A percentile compares a stretch with the other conserved stretches of the same genome.
phyloP scores from a whole-genome alignment of 202 grass and related monocot species.

The Schoenoplectus tabernaemontani region DNA sequence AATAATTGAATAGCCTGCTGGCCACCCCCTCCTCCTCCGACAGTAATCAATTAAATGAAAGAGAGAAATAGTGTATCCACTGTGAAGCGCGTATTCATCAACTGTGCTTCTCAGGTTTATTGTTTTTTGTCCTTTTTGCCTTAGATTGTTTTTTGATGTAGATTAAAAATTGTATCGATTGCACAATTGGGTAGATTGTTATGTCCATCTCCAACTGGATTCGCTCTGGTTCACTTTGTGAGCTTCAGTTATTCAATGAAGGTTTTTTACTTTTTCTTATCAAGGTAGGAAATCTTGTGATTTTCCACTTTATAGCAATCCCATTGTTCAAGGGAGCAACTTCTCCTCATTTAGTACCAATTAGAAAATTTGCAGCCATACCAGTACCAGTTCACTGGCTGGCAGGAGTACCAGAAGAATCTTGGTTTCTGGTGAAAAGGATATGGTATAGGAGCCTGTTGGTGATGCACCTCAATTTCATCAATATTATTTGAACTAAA shows the following conservation, averaged over 20 bases:
- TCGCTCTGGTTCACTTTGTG: no score
- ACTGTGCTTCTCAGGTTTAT: conserved; percentile 65
- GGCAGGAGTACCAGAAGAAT: neutral
- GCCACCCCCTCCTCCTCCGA: neutral
- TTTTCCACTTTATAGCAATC: neutral
- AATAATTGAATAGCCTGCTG: neutral
- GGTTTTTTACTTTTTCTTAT: no score
- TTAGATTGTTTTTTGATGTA: no score
- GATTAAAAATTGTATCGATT: no score
- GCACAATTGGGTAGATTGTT: no score
- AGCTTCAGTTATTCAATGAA: no score
- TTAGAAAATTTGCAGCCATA: neutral
- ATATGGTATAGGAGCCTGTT: neutral
- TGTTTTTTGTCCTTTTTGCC: neutral
- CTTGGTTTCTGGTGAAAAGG: neutral
- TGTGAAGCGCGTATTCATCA: conserved; percentile 43
- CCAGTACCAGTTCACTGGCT: neutral
- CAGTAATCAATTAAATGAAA: conserved; percentile 43
- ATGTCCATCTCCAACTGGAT: no score
- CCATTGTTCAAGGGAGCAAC: neutral
- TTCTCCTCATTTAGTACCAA: neutral
- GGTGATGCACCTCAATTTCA: neutral
- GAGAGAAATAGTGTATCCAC: conserved; percentile 46
- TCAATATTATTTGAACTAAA: neutral
- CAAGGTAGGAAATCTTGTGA: neutral